Conservation (phyloP, 2,329 filamentous ascomycete species). For the Monosporascus sp. region DNA sequence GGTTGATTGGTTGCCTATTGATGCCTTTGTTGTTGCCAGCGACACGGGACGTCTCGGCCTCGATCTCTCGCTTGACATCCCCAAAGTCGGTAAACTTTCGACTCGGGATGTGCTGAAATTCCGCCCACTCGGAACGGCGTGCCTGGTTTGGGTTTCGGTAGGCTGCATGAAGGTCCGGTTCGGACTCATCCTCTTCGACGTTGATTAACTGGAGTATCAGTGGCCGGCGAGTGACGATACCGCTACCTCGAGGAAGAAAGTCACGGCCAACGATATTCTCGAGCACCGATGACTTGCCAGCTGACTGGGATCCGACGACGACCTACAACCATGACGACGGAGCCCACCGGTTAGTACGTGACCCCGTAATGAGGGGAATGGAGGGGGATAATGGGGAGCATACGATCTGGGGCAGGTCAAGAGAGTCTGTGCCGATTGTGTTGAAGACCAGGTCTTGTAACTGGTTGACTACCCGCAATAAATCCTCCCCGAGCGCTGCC, state of each 20-base stretch:
- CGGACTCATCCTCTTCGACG: slow-evolving; percentile 70
- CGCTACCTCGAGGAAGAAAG: slow-evolving; percentile 92
- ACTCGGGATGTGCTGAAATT: slow-evolving; percentile 93
- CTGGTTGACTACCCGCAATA: slow-evolving; percentile 95
- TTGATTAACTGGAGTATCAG: slow-evolving; percentile 98
- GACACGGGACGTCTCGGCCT: slow-evolving; percentile 91
- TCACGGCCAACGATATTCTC: slow-evolving; percentile 98
- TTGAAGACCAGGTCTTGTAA: slow-evolving; percentile 98
- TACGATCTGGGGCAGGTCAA: slow-evolving; percentile 98
- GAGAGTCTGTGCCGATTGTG: slow-evolving; percentile 97
- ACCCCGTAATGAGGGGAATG: slow-evolving; percentile 5
- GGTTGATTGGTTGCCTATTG: slow-evolving; percentile 93
- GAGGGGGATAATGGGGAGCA: slow-evolving; percentile 29
- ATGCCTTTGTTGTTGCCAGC: slow-evolving; percentile 96
- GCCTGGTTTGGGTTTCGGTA: slow-evolving; percentile 74
- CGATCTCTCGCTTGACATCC: slow-evolving; percentile 93
- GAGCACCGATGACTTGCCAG: slow-evolving; percentile 95
- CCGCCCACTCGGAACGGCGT: slow-evolving; percentile 72
- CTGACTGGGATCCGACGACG: slow-evolving; percentile 96
- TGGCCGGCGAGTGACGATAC: slow-evolving; percentile 91
- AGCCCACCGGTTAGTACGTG: slow-evolving; percentile 7
- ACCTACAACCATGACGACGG: slow-evolving; percentile 54
- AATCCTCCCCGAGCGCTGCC: slow-evolving; percentile 92
- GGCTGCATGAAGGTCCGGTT: slow-evolving; percentile 60
- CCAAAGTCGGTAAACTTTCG: slow-evolving; percentile 86